Percentiles rank a stretch among this genome's conserved stretches.
phyloP scores from a whole-genome alignment of 306 rosid species.

The Malus sylvestris region DNA sequence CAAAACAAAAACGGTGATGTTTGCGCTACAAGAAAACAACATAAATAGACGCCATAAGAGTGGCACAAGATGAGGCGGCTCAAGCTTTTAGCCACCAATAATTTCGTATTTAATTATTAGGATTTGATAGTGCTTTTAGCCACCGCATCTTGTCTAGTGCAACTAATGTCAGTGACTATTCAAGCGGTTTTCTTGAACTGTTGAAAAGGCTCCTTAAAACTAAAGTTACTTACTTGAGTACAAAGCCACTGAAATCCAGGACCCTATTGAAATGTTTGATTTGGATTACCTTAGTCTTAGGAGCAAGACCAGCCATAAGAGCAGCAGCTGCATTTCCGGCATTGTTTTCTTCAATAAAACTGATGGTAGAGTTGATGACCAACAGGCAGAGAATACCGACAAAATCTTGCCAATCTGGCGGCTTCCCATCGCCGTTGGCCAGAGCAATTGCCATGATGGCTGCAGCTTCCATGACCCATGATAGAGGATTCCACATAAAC shows the following conservation, averaged over 20 bases:
- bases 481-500: conserved; percentile 98
- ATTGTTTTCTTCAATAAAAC: conserved; percentile 96
- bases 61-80: too few species aligned
- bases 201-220: not conserved
- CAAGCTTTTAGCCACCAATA: not conserved
- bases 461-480: conserved; percentile 99
- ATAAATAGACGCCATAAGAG: too few species aligned
- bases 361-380: conserved; percentile 91
- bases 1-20: not conserved
- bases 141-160: too few species aligned
- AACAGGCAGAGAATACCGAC: conserved; percentile 75
- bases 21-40: not conserved
- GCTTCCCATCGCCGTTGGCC: conserved; percentile 78
- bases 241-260: not conserved
- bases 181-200: not conserved
- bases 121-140: too few species aligned
- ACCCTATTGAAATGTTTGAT: not conserved
- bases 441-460: conserved; percentile 94
- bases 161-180: too few species aligned
- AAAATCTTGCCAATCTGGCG: conserved; percentile 99
- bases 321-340: conserved; percentile 99
- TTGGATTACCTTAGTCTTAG: conserved; percentile 74
- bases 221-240: not conserved
- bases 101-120: too few species aligned
- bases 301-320: conserved; percentile 99